phyloP scores from a whole-genome alignment of 805 yeast genomes.

The Yarrowia osloensis region DNA sequence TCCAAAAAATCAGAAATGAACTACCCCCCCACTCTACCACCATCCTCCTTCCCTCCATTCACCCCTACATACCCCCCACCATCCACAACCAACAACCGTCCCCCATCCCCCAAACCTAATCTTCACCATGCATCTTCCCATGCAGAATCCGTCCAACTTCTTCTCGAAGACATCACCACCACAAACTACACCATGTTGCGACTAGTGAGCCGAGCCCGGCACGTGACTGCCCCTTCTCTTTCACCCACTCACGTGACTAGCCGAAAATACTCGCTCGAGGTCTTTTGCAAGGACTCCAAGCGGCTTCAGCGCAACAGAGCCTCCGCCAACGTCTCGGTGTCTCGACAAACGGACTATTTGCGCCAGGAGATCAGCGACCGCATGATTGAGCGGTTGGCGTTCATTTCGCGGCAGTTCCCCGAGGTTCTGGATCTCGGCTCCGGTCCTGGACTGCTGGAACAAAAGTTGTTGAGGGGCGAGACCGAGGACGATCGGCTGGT shows the following conservation, averaged over 20 bases:
- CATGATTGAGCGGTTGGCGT: constrained; percentile 73
- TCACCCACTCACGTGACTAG: not conserved
- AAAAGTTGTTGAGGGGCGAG: constrained; percentile 46
- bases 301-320: constrained; percentile 60
- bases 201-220: not conserved
- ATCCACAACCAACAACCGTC: not conserved
- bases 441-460: constrained; percentile 64
- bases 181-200: not conserved
- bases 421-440: constrained; percentile 71
- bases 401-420: constrained; percentile 64
- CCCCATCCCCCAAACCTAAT: no score
- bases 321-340: constrained; percentile 48
- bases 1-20: no score
- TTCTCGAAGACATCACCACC: not conserved
- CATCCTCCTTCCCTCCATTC: no score
- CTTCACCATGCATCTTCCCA: not conserved
- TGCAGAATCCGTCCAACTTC: no score
- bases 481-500: constrained; percentile 57
- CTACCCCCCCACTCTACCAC: no score
- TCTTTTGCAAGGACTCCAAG: constrained; percentile 67
- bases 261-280: constrained; percentile 40
- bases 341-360: constrained; percentile 66
- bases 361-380: constrained; percentile 72
- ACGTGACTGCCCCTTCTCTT: not conserved
- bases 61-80: not conserved